Evolutionary conservation across 2,329 filamentous ascomycete genomes (phyloP), one percentile per base, ranked within the genome.

Genomic region (Tolypocladium inflatum): DNA sequence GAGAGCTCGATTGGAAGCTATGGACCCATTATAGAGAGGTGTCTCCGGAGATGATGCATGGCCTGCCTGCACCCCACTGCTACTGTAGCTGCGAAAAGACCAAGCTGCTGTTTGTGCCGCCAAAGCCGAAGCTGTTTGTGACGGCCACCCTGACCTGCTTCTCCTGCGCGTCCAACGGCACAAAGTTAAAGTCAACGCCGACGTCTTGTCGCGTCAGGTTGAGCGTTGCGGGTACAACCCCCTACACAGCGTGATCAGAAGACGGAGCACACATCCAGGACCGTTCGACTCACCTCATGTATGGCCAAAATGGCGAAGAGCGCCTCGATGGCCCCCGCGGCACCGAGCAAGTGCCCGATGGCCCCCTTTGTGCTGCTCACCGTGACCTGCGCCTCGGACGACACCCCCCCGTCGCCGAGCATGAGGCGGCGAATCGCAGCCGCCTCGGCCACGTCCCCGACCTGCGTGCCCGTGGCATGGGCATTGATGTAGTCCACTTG

Each of bases 111-210:
- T 99, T 99, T 1, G 93, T 97, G 19, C 94, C 94, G 13, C 94
- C 94, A 75, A 99, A 99, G 0, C 94, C 94, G 74, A 99, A 99
- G 70, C 93, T 97, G 68, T 99, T 99, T 4, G 90, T 94, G 59
- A 99, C 66, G 6, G 89, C 90, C 26, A 93, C 87, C 58, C 84
- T 76, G 13, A 97, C 83, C 2, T 78, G 70, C 63, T 84, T 86
- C 56, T 88, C 72, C 71, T 97, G 92, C 0, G 91, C 80, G 52
- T 77, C 68, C 4, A 85, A 78, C 0, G 91, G 84, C 4, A 96
- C 86, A 71, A 97, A 93, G 69, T 97, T 97, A 76, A 93, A 96
- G 62, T 85, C 76, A 57, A 90, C 88, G 4, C 85, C 80, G 2
- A 84, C 78, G 50, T 87, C 83, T 7, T 86, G 80, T 8, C 82